Base-by-base conservation (phyloP, 371 early-diverging fungal genomes). In the Mortierella sp. region DNA sequence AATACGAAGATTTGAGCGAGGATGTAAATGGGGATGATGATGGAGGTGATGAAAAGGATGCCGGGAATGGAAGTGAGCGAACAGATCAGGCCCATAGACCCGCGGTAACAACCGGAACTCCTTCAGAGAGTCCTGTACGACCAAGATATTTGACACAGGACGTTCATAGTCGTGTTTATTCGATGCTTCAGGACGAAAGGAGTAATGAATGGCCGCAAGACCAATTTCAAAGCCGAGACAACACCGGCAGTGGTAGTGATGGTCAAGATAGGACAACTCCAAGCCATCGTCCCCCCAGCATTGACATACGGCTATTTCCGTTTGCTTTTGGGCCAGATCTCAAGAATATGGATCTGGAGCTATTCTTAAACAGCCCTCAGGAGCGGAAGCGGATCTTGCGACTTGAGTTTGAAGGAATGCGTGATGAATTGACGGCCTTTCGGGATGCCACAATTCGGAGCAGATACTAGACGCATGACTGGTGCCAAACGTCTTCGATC, bases 371-470 rank as follows among this genome's bases (percentile, higher is more conserved):
- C 20, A 40, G 66, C 40, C 58, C 68, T 11, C 26, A n/a, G 0
- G 78, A 78, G 43, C 14, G 78, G 20, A 40, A 35, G 20, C 57
- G 52, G 52, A 69, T 78, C n/a, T 32, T 78, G 14, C 45, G 57
- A 9, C 30, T 73, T 37, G 78, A 78, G 40, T 64, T 66, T 28
- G 52, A 69, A 57, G 78, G 66, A 16, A 73, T 78, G 73, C 65
- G 61, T 24, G 62, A 66, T 1, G 76, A 76, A 30, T 62, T 70
- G 35, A 32, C 22, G 20, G 12, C 70, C 52, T 66, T 70, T 55
- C 57, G 62, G 18, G 51, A 62, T 18, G 26, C 26, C 24, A n/a
- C 63, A 32, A 16, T 68, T n/a, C 43, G 30, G 39, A 26, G 39
- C 24, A 24, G 37, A 35, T 39, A n/a, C 40, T 66, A 58, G n/a